Percentiles rank a stretch among this genome's conserved stretches.
Evolutionary conservation across 208 protist species (phyloP).

Genomic region (Angomonas deanei): DNA sequence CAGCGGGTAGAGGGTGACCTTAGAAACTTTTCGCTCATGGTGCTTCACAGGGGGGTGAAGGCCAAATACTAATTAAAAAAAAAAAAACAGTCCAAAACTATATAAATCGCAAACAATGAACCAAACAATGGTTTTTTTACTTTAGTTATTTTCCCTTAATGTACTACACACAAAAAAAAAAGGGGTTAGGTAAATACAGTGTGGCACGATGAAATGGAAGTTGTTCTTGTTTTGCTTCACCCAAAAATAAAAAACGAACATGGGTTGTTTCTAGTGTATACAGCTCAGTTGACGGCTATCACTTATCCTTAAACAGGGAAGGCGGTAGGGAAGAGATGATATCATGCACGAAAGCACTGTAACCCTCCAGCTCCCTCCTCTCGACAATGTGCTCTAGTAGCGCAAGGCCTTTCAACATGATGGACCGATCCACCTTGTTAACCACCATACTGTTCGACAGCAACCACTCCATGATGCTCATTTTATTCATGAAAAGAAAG

Average conservation of each 20-base stretch:
- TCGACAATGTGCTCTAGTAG: background rate
- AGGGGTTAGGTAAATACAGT: too few species aligned
- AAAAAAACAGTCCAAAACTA: background rate
- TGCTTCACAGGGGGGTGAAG: background rate
- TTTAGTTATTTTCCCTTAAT: background rate
- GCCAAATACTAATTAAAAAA: constrained; percentile 4
- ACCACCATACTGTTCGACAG: background rate
- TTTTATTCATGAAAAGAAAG: background rate
- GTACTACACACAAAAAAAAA: too few species aligned
- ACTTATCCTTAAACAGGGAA: constrained; percentile 6
- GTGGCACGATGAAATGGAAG: too few species aligned
- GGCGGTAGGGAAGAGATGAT: constrained; percentile 44
- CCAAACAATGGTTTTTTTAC: background rate
- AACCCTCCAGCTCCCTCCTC: constrained; percentile 23
- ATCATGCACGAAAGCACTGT: constrained; percentile 46
- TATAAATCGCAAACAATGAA: background rate
- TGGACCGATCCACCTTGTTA: background rate
- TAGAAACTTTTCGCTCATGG: background rate
- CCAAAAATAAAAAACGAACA: constrained; percentile 7
- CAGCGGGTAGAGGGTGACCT: constrained; percentile 32
- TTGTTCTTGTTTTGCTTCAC: background rate
- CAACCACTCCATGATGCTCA: constrained; percentile 3
- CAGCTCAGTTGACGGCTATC: background rate
- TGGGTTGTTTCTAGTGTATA: background rate
- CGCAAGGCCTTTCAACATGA: background rate